These are phyloP conservation scores for Lasiodiplodia sp. DNA, from an alignment of 2,329 filamentous ascomycete species.

Conservation along the genomic window DNA sequence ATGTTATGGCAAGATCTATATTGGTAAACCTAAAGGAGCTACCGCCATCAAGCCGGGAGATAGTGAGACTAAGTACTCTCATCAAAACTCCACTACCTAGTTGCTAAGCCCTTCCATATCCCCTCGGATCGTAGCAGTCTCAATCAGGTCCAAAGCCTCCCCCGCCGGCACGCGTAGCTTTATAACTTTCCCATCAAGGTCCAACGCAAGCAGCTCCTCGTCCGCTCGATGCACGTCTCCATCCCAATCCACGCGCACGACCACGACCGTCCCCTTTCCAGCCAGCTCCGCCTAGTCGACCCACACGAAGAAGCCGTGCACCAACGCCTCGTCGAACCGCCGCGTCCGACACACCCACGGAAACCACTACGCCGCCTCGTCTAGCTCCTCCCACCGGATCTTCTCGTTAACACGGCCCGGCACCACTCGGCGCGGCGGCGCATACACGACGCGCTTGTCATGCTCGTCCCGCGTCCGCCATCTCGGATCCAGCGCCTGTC, in stretches of 20 bases:
- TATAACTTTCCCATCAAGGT: neutral
- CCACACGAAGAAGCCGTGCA: neutral
- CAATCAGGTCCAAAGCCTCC: neutral
- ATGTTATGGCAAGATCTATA: too few relatives aligned
- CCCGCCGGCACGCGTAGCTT: neutral
- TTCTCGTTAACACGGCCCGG: neutral
- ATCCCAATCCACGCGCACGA: conserved; percentile 1
- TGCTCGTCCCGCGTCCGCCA: neutral
- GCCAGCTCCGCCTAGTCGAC: neutral
- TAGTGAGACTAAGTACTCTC: too few relatives aligned
- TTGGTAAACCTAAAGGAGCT: too few relatives aligned
- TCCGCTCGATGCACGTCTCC: neutral
- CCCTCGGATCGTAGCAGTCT: neutral
- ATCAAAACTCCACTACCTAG: too few relatives aligned
- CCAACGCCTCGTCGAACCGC: neutral
- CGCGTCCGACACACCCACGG: neutral
- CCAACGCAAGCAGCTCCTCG: neutral
- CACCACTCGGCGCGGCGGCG: neutral
- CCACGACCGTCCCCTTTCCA: neutral
- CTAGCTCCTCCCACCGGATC: neutral
- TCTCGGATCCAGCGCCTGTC: neutral
- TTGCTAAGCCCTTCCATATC: too few relatives aligned
- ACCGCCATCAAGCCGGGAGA: too few relatives aligned
- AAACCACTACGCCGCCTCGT: neutral
- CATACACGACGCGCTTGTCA: neutral